Percentiles rank a stretch among this genome's conserved stretches.
phyloP scores from a whole-genome alignment of 768 basidiomycete species.

The Russula sp. region DNA sequence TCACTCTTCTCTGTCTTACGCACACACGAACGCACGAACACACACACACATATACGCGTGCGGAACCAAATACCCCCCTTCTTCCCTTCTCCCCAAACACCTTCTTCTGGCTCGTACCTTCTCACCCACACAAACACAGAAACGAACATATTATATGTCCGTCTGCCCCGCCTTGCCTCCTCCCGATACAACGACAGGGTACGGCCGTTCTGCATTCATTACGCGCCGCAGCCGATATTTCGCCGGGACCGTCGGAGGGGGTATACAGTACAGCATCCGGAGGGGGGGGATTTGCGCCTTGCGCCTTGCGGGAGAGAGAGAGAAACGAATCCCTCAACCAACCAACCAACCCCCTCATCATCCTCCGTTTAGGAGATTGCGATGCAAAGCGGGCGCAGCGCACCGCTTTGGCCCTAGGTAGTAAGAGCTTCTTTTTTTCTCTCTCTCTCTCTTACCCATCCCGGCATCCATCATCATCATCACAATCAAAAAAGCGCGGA shows the following conservation, averaged over 20 bases:
- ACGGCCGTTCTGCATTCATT: neutral
- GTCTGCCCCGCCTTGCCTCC: neutral
- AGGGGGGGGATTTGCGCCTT: too few species aligned
- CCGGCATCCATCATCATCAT: too few species aligned
- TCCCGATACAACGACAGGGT: too few species aligned
- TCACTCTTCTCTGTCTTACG: neutral
- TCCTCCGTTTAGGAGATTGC: too few species aligned
- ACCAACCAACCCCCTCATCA: too few species aligned
- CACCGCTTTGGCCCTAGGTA: neutral
- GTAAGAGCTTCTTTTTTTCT: neutral
- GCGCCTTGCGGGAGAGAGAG: too few species aligned
- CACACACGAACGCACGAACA: neutral
- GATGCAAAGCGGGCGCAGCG: too few species aligned
- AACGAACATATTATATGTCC: neutral
- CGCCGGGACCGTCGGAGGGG: slow-evolving; percentile 3
- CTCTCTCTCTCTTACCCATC: neutral
- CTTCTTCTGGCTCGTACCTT: neutral
- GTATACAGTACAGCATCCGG: too few species aligned
- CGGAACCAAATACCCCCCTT: neutral
- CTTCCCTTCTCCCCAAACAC: neutral
- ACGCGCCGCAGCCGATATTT: slow-evolving; percentile 5
- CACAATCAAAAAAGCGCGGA: too few species aligned
- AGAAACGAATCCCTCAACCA: too few species aligned
- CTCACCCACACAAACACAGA: too few species aligned
- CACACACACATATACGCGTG: neutral